These are phyloP conservation scores for Penicillium brevicompactum DNA, from an alignment of 2,329 filamentous ascomycete species.

Conservation along the genomic window DNA sequence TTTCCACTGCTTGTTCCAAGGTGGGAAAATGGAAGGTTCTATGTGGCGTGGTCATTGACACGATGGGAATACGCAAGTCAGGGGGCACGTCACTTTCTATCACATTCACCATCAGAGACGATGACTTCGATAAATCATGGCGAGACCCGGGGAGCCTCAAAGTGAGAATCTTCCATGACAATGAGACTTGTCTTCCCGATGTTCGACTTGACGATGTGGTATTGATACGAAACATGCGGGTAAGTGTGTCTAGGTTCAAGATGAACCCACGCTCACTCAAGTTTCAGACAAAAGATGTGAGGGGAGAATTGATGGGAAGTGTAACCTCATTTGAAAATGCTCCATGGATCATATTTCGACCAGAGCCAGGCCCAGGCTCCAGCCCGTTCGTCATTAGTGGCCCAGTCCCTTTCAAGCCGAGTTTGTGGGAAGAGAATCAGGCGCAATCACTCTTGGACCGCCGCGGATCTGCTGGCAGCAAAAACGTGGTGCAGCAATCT, in stretches of 20 bases:
- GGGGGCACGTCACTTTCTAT: conserved; percentile 62
- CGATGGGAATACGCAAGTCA: conserved; percentile 55
- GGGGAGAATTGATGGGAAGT: conserved; percentile 27
- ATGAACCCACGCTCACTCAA: background rate
- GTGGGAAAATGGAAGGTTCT: conserved; percentile 58
- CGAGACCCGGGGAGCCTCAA: conserved; percentile 41
- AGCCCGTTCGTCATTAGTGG: conserved; percentile 28
- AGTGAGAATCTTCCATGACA: conserved; percentile 64
- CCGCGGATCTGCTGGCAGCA: background rate
- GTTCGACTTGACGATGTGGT: conserved; percentile 64
- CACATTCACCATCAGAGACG: conserved; percentile 63
- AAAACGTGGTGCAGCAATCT: background rate
- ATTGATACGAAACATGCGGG: conserved; percentile 61
- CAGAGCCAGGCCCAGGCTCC: conserved; percentile 23
- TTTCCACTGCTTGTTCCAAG: conserved; percentile 49
- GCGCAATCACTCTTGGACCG: conserved; percentile 32
- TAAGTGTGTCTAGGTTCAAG: conserved; percentile 31
- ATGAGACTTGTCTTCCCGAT: conserved; percentile 46
- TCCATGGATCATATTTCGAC: conserved; percentile 40
- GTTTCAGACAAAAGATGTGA: conserved; percentile 22
- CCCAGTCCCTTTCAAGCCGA: conserved; percentile 29
- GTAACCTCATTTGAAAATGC: conserved; percentile 29
- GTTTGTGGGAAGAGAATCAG: conserved; percentile 30
- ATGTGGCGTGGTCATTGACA: conserved; percentile 68
- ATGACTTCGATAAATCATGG: conserved; percentile 44